Conservation (phyloP, 345 rosid genomes). For the Sonneratia alba region DNA sequence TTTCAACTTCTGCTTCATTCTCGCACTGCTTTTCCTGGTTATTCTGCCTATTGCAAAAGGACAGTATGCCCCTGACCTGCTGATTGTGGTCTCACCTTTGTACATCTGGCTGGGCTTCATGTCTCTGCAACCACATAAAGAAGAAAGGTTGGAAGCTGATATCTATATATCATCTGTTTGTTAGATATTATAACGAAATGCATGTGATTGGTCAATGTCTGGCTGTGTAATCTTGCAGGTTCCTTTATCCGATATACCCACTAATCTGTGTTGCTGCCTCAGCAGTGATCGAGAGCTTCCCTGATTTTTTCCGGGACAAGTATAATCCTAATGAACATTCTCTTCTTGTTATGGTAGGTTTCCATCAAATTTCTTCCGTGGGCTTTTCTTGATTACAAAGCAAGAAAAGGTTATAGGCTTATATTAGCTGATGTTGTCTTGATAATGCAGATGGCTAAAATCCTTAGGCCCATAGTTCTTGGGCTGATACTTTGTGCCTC, state of each 20-base stretch:
- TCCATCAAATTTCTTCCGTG: constrained; percentile 1
- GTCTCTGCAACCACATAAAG: constrained; percentile 97
- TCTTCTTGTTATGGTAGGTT: constrained; percentile 45
- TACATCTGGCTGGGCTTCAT: constrained; percentile 90
- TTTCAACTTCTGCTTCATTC: constrained; percentile 80
- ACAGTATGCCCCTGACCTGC: constrained; percentile 59
- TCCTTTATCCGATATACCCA: constrained; percentile 89
- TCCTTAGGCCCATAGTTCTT: constrained; percentile 59
- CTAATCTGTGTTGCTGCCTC: constrained; percentile 93
- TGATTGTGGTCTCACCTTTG: constrained; percentile 69
- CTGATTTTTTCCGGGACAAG: constrained; percentile 66
- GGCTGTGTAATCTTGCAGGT: constrained; percentile 35
- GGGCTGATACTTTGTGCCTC: constrained; percentile 77
- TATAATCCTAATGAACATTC: constrained; percentile 41
- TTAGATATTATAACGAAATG: neutral
- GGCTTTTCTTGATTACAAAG: neutral
- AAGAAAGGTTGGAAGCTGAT: constrained; percentile 59
- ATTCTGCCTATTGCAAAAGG: constrained; percentile 61
- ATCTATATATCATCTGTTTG: neutral
- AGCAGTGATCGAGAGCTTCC: constrained; percentile 92
- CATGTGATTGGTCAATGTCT: neutral
- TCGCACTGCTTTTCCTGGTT: constrained; percentile 65
- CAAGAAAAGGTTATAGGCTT: constrained; percentile 2
- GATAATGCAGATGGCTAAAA: constrained; percentile 59
- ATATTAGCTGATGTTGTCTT: neutral